Evolutionary conservation across 1,139 yeast species (phyloP).

Genomic region (Yamadazyma diddensiae): DNA sequence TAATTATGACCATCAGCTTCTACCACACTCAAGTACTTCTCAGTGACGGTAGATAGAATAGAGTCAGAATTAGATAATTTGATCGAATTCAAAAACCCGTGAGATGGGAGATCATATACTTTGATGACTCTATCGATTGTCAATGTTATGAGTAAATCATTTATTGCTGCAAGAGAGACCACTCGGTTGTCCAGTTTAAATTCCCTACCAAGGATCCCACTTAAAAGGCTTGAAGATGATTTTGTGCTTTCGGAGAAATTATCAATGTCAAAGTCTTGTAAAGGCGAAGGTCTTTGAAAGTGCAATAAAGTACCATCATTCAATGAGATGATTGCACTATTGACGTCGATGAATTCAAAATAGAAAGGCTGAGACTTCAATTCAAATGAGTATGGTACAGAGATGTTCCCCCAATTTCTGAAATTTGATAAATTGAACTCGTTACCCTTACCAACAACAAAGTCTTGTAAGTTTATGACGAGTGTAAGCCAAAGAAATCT

Average conservation of each 20-base stretch:
- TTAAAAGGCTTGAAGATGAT: slow-evolving; percentile 38
- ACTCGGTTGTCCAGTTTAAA: slow-evolving; percentile 32
- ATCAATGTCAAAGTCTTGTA: slow-evolving; percentile 45
- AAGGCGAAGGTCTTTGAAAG: slow-evolving; percentile 35
- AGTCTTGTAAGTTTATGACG: slow-evolving; percentile 28
- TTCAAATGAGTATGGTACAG: slow-evolving; percentile 75
- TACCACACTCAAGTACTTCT: slow-evolving; percentile 26
- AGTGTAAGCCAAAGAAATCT: slow-evolving; percentile 34
- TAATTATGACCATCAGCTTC: slow-evolving; percentile 12
- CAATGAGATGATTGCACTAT: slow-evolving; percentile 52
- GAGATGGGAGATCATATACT: slow-evolving; percentile 52
- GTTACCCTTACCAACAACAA: slow-evolving; percentile 19
- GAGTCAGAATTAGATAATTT: slow-evolving; percentile 12
- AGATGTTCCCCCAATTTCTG: slow-evolving; percentile 57
- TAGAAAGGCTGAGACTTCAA: slow-evolving; percentile 57
- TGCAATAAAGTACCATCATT: slow-evolving; percentile 71
- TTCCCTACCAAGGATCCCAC: slow-evolving; percentile 22
- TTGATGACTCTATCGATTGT: slow-evolving; percentile 50
- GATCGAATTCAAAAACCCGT: slow-evolving; percentile 14
- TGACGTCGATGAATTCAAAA: slow-evolving; percentile 44
- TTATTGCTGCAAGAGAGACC: slow-evolving; percentile 26
- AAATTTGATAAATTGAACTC: slow-evolving; percentile 28
- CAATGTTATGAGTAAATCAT: slow-evolving; percentile 22
- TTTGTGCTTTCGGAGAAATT: slow-evolving; percentile 55
- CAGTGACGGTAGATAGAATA: slow-evolving; percentile 26